These are phyloP conservation scores for Groenewaldozyma sp. DNA, from an alignment of 1,139 yeast genomes.

Conservation along the genomic window DNA sequence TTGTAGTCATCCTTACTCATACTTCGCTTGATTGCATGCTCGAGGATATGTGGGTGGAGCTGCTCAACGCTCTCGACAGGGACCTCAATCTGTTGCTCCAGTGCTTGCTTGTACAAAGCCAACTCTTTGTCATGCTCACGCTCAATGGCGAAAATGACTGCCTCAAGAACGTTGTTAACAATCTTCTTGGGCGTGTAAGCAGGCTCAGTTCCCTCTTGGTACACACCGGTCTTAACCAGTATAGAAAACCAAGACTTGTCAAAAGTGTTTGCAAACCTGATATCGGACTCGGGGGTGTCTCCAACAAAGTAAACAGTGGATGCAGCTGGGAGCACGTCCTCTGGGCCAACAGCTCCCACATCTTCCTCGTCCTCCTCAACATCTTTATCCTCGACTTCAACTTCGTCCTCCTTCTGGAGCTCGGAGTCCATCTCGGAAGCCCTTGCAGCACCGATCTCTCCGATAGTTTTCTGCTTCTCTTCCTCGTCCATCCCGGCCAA, in stretches of 20 bases:
- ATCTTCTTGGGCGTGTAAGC: conserved; percentile 68
- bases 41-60: conserved; percentile 14
- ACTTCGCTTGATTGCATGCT: conserved; percentile 5
- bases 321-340: conserved; percentile 57
- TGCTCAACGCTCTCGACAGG: conserved; percentile 10
- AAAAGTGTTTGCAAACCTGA: conserved; percentile 78
- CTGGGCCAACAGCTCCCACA: conserved; percentile 11
- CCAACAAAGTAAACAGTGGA: conserved; percentile 84
- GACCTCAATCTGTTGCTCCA: conserved; percentile 9
- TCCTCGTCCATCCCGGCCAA: conserved; percentile 6
- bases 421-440: conserved; percentile 9
- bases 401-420: conserved; percentile 4
- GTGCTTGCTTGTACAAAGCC: conserved; percentile 22
- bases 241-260: conserved; percentile 79
- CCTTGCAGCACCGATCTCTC: conserved; percentile 22
- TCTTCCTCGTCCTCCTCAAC: conserved; percentile 6
- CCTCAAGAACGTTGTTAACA: conserved; percentile 67
- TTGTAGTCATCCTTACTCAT: neutral
- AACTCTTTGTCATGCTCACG: conserved; percentile 66
- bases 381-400: conserved; percentile 21
- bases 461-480: conserved; percentile 3
- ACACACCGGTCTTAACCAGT: conserved; percentile 79
- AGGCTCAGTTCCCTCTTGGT: conserved; percentile 69
- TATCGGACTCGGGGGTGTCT: conserved; percentile 88
- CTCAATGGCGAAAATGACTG: conserved; percentile 74